phyloP scores from a whole-genome alignment of 495 filamentous ascomycete genomes.

The Oleoguttula mirabilis region DNA sequence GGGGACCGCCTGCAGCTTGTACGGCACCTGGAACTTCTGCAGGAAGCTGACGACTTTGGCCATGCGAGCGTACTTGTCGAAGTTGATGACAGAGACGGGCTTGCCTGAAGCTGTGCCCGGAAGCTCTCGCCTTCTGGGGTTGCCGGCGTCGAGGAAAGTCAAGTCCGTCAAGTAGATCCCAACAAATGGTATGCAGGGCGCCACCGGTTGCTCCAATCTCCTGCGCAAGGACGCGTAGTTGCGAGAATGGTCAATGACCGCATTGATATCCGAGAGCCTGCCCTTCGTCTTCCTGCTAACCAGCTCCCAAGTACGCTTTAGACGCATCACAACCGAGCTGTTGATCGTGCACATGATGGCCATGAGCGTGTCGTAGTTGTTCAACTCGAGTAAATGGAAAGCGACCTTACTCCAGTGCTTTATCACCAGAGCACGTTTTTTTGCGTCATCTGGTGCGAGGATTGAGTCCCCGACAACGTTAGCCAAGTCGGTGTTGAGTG shows the following conservation, averaged over 20 bases:
- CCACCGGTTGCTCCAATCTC: constrained; percentile 74
- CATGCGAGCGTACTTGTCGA: constrained; percentile 92
- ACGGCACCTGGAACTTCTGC: constrained; percentile 94
- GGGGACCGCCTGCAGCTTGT: constrained; percentile 68
- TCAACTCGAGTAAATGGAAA: constrained; percentile 70
- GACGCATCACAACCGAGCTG: constrained; percentile 78
- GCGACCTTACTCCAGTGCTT: constrained; percentile 99
- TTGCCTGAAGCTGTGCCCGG: constrained; percentile 40
- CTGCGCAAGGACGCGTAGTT: constrained; percentile 88
- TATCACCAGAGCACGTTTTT: constrained; percentile 80
- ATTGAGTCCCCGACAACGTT: constrained; percentile 95
- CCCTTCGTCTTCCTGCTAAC: constrained; percentile 77
- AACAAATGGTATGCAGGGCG: constrained; percentile 92
- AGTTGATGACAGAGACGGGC: constrained; percentile 79
- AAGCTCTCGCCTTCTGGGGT: constrained; percentile 61
- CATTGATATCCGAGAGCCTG: constrained; percentile 61
- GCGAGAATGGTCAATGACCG: constrained; percentile 72
- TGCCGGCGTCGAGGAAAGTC: constrained; percentile 84
- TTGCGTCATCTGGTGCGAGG: constrained; percentile 70
- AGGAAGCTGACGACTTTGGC: constrained; percentile 91
- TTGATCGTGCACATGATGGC: constrained; percentile 90
- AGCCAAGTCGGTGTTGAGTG: constrained; percentile 78
- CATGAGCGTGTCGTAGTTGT: constrained; percentile 96
- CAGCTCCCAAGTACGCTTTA: constrained; percentile 86
- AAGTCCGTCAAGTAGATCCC: constrained; percentile 90